Evolutionary conservation across 208 protist genomes (phyloP), one percentile per base, ranked within the genome.

Genomic region (Strigomonas galati): DNA sequence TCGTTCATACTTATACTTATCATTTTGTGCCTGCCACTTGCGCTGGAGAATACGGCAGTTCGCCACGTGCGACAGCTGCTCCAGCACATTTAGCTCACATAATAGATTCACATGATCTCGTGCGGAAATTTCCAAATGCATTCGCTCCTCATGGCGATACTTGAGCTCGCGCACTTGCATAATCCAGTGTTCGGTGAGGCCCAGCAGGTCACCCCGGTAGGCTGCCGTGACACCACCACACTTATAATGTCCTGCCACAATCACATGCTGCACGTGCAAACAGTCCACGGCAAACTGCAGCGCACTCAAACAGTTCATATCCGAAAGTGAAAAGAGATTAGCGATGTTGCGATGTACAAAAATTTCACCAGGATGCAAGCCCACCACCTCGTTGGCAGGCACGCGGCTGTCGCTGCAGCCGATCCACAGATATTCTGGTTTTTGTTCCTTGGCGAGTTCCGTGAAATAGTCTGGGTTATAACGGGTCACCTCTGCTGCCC

Each of bases 291-390:
- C 93, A 72, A 93, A 98, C 72, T 98, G 89, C 27, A 98, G 62
- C 17, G 96, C 94, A 0, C 93, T 85, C 4, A 97, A 81, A 23
- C 74, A 77, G 81, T 98, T 98, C 10, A 97, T 65, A 66, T 98
- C 94, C 21, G 84, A 91, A 70, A 94, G 88, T 61, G 74, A 82
- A 14, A 96, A 84, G 21, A 98, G 87, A 67, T 98, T 98, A 23
- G 91, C 96, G 32, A 98, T 91, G 76, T 98, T 98, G 32, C 96
- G 82, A 69, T 98, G 93, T 28, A 98, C 93, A 78, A 98, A 98
- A 27, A 98, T 71, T 61, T 97, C 84, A 44, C 94, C 96, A 6
- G 87, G 86, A 55, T 90, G 83, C 23, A 96, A 81, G n/a, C 87
- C 89, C 6, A 95, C 90, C 12, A 98, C 74, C 57, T 91, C 78